Evolutionary conservation across 2,329 filamentous ascomycete genomes (phyloP).

Genomic region (Curvularia spicifera): DNA sequence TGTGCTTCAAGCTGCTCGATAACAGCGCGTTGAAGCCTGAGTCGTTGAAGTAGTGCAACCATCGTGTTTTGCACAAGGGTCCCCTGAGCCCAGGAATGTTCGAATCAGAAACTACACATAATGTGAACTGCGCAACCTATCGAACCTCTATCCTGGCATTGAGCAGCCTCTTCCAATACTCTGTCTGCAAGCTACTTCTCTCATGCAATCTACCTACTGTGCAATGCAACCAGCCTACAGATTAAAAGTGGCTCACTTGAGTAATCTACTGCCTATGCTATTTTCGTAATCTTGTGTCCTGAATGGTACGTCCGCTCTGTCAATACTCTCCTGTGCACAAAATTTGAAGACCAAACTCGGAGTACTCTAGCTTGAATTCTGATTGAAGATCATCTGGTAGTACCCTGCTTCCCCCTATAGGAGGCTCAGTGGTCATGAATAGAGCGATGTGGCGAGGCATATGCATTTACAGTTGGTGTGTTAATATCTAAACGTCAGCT

Average conservation of each 20-base stretch:
- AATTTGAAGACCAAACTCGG: background rate
- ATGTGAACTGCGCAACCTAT: too few relatives aligned
- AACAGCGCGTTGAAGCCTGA: background rate
- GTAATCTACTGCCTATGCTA: background rate
- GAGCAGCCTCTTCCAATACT: background rate
- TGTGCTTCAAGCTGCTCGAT: background rate
- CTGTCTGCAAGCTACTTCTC: background rate
- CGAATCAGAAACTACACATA: too few relatives aligned
- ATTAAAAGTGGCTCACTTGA: background rate
- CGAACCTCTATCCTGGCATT: too few relatives aligned
- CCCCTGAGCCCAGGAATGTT: too few relatives aligned
- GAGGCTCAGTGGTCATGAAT: too few relatives aligned
- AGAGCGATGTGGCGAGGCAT: too few relatives aligned
- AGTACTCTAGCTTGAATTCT: too few relatives aligned
- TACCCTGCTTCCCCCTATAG: too few relatives aligned
- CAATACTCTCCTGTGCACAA: background rate
- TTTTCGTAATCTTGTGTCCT: background rate
- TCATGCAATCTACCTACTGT: background rate
- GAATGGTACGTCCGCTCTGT: background rate
- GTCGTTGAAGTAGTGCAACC: background rate
- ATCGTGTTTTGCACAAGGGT: background rate
- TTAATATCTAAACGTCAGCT: too few relatives aligned
- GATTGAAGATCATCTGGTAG: too few relatives aligned
- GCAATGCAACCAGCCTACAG: background rate
- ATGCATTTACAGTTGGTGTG: too few relatives aligned